A percentile compares a stretch with the other conserved stretches of the same genome.
phyloP scores from a whole-genome alignment of 208 protist species.

The Leishmania arabica region DNA sequence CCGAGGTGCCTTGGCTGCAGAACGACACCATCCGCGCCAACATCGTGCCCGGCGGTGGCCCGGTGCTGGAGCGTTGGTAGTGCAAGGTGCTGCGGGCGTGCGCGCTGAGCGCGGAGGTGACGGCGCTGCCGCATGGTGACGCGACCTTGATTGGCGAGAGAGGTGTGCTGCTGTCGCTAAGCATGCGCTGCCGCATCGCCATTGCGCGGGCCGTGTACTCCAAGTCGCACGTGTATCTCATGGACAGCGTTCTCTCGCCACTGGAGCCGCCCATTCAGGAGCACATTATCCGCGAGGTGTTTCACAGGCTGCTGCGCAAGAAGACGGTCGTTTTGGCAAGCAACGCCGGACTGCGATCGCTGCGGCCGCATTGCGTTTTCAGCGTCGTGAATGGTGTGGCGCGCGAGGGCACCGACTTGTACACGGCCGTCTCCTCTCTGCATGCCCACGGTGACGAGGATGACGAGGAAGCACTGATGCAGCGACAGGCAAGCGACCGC shows the following conservation, averaged over 20 bases:
- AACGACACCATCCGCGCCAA: conserved; percentile 94
- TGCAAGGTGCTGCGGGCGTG: conserved; percentile 61
- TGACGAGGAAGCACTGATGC: conserved; percentile 9
- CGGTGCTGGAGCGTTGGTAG: conserved; percentile 61
- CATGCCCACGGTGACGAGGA: conserved; percentile 22
- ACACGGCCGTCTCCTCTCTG: conserved; percentile 30
- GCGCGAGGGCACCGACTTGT: conserved; percentile 54
- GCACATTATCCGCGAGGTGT: conserved; percentile 65
- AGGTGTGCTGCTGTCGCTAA: conserved; percentile 66
- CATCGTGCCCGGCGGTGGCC: conserved; percentile 75
- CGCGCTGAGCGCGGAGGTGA: conserved; percentile 77
- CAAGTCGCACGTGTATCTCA: conserved; percentile 78
- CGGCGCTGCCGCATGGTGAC: conserved; percentile 76
- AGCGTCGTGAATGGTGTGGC: conserved; percentile 47
- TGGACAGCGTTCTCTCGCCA: conserved; percentile 91
- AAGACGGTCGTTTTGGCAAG: conserved; percentile 83
- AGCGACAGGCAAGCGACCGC: neutral
- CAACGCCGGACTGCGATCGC: conserved; percentile 49
- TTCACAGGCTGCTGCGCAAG: conserved; percentile 70
- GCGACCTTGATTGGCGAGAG: conserved; percentile 83
- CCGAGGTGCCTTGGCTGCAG: conserved; percentile 89
- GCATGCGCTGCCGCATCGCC: conserved; percentile 74
- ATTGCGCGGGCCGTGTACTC: conserved; percentile 86
- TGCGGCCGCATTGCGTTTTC: conserved; percentile 67
- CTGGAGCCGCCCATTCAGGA: conserved; percentile 81